A percentile compares a stretch with the other conserved stretches of the same genome.
Conservation (phyloP, 140 eudicot species). For the Senecio squalidus region DNA sequence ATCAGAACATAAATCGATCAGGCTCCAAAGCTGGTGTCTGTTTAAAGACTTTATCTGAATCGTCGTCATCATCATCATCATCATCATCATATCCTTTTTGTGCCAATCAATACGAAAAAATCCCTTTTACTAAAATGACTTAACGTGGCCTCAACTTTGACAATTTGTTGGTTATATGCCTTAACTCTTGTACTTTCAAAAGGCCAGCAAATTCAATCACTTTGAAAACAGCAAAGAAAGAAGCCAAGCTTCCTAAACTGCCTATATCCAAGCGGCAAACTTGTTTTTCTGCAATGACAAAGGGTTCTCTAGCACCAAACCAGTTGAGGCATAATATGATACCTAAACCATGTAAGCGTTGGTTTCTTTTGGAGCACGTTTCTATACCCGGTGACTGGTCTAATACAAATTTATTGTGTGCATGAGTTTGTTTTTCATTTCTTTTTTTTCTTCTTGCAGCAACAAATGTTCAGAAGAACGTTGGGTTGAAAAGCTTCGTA, state of each 20-base stretch:
- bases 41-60: slow-evolving; percentile 40
- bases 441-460: slow-evolving; percentile 35
- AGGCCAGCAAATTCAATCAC: slow-evolving; percentile 53
- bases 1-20: slow-evolving; percentile 22
- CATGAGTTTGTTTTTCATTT: slow-evolving; percentile 9
- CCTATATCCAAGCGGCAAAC: slow-evolving; percentile 48
- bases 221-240: slow-evolving; percentile 37
- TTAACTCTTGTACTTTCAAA: slow-evolving; percentile 67
- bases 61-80: too few species aligned
- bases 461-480: slow-evolving; percentile 31
- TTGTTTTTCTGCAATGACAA: slow-evolving; percentile 23
- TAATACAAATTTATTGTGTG: slow-evolving; percentile 9
- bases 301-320: slow-evolving; percentile 31
- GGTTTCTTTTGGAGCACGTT: too few species aligned
- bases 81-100: slow-evolving; percentile 80
- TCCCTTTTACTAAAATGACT: slow-evolving; percentile 2
- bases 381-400: background rate
- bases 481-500: slow-evolving; percentile 34
- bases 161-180: slow-evolving; percentile 21
- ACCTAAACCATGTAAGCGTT: slow-evolving; percentile 46
- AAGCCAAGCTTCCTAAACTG: slow-evolving; percentile 53
- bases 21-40: slow-evolving; percentile 38
- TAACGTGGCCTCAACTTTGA: slow-evolving; percentile 4
- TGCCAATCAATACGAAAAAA: slow-evolving; percentile 10
- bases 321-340: slow-evolving; percentile 43